Evolutionary conservation across 768 basidiomycete species (phyloP).

Genomic region (Termitomyces sp.): DNA sequence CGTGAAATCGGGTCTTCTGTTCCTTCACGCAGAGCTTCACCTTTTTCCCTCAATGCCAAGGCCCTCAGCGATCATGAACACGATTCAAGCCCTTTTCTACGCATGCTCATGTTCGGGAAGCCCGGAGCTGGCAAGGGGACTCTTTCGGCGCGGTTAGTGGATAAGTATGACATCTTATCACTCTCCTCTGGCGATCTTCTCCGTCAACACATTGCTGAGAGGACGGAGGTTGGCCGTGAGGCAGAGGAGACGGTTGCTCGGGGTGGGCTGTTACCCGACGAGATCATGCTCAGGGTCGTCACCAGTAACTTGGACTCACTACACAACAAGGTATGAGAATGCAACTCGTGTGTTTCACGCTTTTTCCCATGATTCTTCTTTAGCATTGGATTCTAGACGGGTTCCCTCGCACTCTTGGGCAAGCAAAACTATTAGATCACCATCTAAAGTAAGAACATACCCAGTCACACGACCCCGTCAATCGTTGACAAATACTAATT

Average conservation of each 20-base stretch:
- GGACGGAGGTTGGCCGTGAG: slow-evolving; percentile 65
- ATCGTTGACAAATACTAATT: slow-evolving; percentile 1
- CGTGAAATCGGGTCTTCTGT: slow-evolving; percentile 25
- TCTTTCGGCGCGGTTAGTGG: slow-evolving; percentile 64
- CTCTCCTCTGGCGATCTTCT: slow-evolving; percentile 84
- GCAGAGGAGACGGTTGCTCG: slow-evolving; percentile 77
- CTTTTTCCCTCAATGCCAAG: slow-evolving; percentile 45
- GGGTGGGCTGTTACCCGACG: slow-evolving; percentile 74
- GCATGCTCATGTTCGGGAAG: slow-evolving; percentile 77
- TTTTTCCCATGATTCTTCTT: background rate
- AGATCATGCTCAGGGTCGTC: slow-evolving; percentile 73
- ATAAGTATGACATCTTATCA: slow-evolving; percentile 73
- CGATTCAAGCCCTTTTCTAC: slow-evolving; percentile 30
- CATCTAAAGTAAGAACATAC: slow-evolving; percentile 54
- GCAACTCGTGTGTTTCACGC: background rate
- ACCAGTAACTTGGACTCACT: slow-evolving; percentile 63
- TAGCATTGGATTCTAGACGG: slow-evolving; percentile 93
- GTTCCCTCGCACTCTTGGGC: slow-evolving; percentile 85
- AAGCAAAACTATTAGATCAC: slow-evolving; percentile 72
- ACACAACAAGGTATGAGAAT: slow-evolving; percentile 51
- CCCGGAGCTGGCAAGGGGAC: slow-evolving; percentile 89
- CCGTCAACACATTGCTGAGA: slow-evolving; percentile 74
- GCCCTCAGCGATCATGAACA: slow-evolving; percentile 29
- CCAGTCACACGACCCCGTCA: background rate
- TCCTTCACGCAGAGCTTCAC: slow-evolving; percentile 34